These are phyloP conservation scores for Colletotrichum brevisporum DNA, from an alignment of 2,329 filamentous ascomycete genomes.

Conservation along the genomic window DNA sequence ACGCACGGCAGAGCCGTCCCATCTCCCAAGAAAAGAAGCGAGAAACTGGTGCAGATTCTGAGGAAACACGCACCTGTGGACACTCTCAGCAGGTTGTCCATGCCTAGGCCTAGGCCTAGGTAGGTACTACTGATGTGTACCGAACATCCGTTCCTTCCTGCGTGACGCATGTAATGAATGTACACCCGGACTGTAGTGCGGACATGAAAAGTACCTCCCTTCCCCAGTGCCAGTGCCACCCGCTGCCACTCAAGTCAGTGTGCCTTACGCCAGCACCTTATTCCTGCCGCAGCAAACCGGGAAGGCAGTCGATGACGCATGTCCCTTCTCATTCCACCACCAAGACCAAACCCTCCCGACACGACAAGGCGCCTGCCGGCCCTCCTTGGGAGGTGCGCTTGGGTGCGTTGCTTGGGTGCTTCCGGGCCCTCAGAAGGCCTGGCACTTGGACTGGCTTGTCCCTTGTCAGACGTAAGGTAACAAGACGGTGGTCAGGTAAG, in stretches of 20 bases:
- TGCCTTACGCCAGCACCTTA: conserved; percentile 22
- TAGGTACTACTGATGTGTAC: not conserved
- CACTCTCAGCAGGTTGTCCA: too few species aligned
- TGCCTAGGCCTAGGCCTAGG: too few species aligned
- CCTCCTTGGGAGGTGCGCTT: conserved; percentile 26
- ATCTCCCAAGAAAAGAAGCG: conserved; percentile 22
- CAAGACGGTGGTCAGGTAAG: not conserved
- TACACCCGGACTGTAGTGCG: not conserved
- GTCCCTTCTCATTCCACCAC: conserved; percentile 29
- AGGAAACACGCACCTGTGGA: not conserved
- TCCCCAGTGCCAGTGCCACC: too few species aligned
- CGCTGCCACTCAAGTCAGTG: not conserved
- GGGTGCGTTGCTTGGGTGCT: conserved; percentile 33
- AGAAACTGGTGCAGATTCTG: too few species aligned
- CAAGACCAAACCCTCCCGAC: conserved; percentile 36
- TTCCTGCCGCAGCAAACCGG: conserved; percentile 40
- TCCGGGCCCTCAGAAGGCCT: conserved; percentile 29
- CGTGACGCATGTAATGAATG: too few species aligned
- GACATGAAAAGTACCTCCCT: not conserved
- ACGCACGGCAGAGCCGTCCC: conserved; percentile 33
- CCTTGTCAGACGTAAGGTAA: conserved; percentile 40
- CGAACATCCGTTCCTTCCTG: too few species aligned
- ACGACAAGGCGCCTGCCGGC: conserved; percentile 9
- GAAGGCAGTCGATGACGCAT: conserved; percentile 42
- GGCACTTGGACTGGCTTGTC: conserved; percentile 33